Evolutionary conservation across 73 alveolate species (phyloP), one percentile per base, ranked within the genome.

Genomic region (Tetrahymena elliotti): DNA sequence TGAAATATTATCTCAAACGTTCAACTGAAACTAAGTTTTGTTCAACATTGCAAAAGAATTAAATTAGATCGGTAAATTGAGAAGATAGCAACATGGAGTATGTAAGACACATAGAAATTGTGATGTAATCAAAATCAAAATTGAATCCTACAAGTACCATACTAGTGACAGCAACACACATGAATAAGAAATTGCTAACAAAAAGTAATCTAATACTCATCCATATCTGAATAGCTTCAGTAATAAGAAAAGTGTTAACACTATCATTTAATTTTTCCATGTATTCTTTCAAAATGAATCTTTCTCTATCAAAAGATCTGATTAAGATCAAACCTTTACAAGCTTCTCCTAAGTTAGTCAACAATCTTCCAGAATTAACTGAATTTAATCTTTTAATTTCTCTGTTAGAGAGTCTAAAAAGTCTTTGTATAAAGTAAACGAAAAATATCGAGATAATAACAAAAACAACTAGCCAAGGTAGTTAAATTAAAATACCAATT

Each of bases 331-430:
- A 88, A 5, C 96, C 96, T 40, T 38, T 93, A 18, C 93, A 84
- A 7, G 96, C 52, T 94, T 94, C 96, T 52, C 95, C 93, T 31
- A 94, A 53, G 84, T 83, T 94, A 3, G 95, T 83, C 12, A 94
- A 84, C 0, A 94, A 34, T 53, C 53, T 94, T 1, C 96, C 96
- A 83, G 93, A 94, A 34, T 94, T 94, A 15, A 94, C 93, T 13
- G 96, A 94, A 84, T 94, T 34, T 18, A 94, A 35, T 94, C 96
- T 94, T 35, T 94, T 94, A 33, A 94, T 82, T 52, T 94, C 96
- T 88, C 96, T 24, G 92, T 94, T 94, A 22, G 95, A 52, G 47
- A 84, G 93, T 88, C 96, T 84, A 34, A 94, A 94, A 35, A 39
- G 35, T 52, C 33, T 47, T 83, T 94, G 84, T 18, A 94, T 18